These are phyloP conservation scores for Histomonas meleagridis DNA, from an alignment of 208 protist genomes.

Conservation along the genomic window DNA sequence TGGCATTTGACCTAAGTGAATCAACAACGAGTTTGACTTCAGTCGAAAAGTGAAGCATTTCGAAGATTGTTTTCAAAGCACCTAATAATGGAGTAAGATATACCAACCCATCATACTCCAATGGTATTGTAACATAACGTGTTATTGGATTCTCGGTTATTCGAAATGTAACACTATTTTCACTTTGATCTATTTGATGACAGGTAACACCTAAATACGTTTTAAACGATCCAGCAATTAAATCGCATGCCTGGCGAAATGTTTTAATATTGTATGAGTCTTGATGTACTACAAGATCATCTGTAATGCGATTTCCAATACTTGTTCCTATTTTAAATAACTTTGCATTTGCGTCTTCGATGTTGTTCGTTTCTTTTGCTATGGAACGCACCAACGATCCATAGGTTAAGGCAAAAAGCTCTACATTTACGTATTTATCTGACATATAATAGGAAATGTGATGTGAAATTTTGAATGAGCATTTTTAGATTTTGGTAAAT, in stretches of 20 bases:
- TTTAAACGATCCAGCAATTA: constrained; percentile 5
- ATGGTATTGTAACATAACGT: background rate
- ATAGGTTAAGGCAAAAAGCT: constrained; percentile 3
- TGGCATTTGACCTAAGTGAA: background rate
- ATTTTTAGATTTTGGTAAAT: too few species aligned
- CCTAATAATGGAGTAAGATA: background rate
- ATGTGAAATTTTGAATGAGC: too few species aligned
- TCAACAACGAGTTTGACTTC: constrained; percentile 19
- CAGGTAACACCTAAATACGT: background rate
- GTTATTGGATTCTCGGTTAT: background rate
- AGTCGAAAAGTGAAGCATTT: background rate
- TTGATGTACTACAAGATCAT: constrained; percentile 9
- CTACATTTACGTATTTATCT: constrained; percentile 14
- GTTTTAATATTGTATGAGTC: background rate
- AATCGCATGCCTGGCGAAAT: background rate
- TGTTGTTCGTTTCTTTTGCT: constrained; percentile 21
- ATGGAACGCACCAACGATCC: constrained; percentile 1
- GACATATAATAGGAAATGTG: too few species aligned
- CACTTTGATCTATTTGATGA: background rate
- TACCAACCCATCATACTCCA: background rate
- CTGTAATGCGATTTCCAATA: constrained; percentile 20
- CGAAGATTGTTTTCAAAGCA: background rate
- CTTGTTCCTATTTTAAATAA: background rate
- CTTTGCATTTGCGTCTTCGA: background rate
- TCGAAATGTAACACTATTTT: background rate